Conservation (phyloP, 2,329 filamentous ascomycete genomes). For the Apiospora sp. region DNA sequence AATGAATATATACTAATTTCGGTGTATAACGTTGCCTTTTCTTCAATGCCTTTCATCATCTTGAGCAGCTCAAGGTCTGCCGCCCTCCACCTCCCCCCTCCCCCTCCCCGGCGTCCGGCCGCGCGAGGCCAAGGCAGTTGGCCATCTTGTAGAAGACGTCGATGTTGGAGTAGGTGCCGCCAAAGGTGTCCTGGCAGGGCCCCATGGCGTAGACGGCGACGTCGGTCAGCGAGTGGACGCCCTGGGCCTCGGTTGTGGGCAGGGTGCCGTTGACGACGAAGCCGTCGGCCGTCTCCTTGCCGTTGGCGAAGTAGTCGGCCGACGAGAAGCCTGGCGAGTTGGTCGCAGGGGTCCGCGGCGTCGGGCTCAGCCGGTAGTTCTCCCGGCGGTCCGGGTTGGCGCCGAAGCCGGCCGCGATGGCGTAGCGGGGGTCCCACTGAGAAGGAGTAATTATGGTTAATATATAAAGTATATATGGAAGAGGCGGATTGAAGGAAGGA, state of each 20-base stretch:
- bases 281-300: conserved; percentile 70
- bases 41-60: neutral
- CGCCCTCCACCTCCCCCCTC: neutral
- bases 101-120: conserved; percentile 34
- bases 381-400: conserved; percentile 80
- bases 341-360: conserved; percentile 67
- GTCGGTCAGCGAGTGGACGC: conserved; percentile 80
- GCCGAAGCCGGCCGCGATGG: conserved; percentile 75
- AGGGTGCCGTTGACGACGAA: conserved; percentile 81
- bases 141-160: conserved; percentile 81
- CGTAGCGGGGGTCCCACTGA: conserved; percentile 79
- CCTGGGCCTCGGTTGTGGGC: conserved; percentile 67
- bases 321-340: conserved; percentile 58
- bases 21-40: neutral
- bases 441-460: too few species aligned
- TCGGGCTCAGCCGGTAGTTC: conserved; percentile 75
- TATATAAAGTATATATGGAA: too few species aligned
- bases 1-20: too few species aligned
- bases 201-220: conserved; percentile 81
- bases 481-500: too few species aligned
- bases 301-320: conserved; percentile 71
- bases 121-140: conserved; percentile 67
- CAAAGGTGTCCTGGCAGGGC: conserved; percentile 80
- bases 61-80: neutral
- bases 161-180: conserved; percentile 74